Percentiles rank a stretch among this genome's conserved stretches.
Conservation (phyloP, 2,329 filamentous ascomycete species). For the Lasiodiplodia gonubiensis region DNA sequence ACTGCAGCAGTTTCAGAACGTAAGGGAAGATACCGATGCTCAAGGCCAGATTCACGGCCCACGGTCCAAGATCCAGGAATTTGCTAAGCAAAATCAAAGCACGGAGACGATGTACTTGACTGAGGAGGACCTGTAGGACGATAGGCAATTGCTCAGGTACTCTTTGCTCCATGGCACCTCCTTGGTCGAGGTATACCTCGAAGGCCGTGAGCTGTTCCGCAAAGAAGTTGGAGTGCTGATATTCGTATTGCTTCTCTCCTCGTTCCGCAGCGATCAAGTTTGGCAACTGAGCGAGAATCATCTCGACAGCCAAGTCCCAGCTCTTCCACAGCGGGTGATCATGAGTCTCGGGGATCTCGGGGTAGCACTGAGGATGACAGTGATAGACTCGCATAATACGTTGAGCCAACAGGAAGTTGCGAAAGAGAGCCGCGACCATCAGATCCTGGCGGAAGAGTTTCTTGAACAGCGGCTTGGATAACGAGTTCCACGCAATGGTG, state of each 20-base stretch:
- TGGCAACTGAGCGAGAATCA: conserved; percentile 88
- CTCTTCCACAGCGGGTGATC: conserved; percentile 95
- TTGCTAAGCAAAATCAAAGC: conserved; percentile 90
- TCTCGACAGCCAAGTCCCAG: conserved; percentile 96
- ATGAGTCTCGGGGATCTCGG: conserved; percentile 90
- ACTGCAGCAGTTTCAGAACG: conserved; percentile 95
- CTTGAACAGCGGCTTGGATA: conserved; percentile 89
- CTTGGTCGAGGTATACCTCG: conserved; percentile 88
- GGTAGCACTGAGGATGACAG: conserved; percentile 91
- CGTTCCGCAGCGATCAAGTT: conserved; percentile 79
- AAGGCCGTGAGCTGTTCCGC: conserved; percentile 97
- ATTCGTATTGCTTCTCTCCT: conserved; percentile 80
- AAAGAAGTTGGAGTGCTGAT: conserved; percentile 94
- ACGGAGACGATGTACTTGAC: conserved; percentile 89
- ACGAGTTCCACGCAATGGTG: conserved; percentile 96
- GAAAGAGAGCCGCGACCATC: conserved; percentile 97
- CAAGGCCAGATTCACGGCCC: conserved; percentile 96
- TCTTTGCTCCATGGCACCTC: conserved; percentile 81
- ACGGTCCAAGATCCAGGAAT: conserved; percentile 93
- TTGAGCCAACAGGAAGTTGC: conserved; percentile 93
- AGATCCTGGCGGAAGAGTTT: conserved; percentile 97
- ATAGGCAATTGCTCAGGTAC: conserved; percentile 95
- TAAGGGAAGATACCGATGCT: conserved; percentile 99
- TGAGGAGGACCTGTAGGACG: conserved; percentile 91
- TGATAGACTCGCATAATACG: conserved; percentile 96